Conservation (phyloP, 2,329 filamentous ascomycete genomes). For the Sporothrix schenckii region DNA sequence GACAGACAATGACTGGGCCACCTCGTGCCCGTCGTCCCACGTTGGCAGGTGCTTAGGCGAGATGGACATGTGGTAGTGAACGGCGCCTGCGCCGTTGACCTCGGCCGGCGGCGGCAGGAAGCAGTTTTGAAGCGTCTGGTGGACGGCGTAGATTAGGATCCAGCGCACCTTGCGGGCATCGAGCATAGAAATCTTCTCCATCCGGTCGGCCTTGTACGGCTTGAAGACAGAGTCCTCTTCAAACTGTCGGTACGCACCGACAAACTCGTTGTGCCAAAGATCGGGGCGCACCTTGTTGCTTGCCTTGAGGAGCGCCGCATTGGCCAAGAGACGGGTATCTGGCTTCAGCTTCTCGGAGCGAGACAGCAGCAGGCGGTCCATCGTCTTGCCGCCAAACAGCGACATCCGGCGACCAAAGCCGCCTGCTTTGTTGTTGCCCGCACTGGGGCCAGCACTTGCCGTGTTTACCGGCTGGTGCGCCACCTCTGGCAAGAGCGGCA, state of each 20-base stretch:
- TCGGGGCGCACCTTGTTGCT: constrained; percentile 50
- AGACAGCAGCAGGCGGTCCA: constrained; percentile 30
- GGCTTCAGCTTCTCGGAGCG: constrained; percentile 48
- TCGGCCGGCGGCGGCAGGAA: constrained; percentile 61
- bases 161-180: constrained; percentile 78
- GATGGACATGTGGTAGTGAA: constrained; percentile 60
- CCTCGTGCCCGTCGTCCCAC: constrained; percentile 43
- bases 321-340: constrained; percentile 54
- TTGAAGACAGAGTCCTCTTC: constrained; percentile 61
- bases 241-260: constrained; percentile 70
- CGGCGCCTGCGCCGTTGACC: constrained; percentile 58
- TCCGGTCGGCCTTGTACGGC: constrained; percentile 57
- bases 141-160: constrained; percentile 72
- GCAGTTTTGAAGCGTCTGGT: constrained; percentile 71
- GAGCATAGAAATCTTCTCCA: constrained; percentile 59
- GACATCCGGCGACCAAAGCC: constrained; percentile 42
- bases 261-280: constrained; percentile 57
- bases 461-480: background rate
- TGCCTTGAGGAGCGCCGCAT: constrained; percentile 57
- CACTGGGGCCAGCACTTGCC: background rate
- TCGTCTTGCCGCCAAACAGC: constrained; percentile 47
- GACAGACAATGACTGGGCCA: too few relatives aligned
- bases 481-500: constrained; percentile 66
- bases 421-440: constrained; percentile 36
- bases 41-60: constrained; percentile 50